A percentile compares a stretch with the other conserved stretches of the same genome.
These are phyloP conservation scores for Tolypocladium paradoxum DNA, from an alignment of 2,329 filamentous ascomycete species.

Conservation along the genomic window DNA sequence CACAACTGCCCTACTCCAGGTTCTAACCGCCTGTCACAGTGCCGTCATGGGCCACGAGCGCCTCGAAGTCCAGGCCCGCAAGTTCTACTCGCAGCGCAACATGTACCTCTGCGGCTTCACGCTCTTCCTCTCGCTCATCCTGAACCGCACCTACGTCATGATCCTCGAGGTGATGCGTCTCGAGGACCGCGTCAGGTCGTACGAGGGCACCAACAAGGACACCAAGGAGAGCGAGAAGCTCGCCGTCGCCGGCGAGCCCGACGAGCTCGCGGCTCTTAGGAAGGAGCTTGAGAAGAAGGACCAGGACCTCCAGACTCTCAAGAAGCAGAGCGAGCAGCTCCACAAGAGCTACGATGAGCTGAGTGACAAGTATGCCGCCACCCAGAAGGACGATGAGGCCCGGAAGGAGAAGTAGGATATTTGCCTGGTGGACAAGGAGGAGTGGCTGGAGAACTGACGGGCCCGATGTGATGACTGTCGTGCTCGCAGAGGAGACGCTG, in stretches of 20 bases:
- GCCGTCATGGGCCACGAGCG: constrained; percentile 82
- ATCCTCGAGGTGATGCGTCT: constrained; percentile 85
- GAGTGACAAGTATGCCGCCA: constrained; percentile 66
- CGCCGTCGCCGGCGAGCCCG: constrained; percentile 59
- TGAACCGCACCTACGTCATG: constrained; percentile 98
- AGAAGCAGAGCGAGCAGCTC: constrained; percentile 84
- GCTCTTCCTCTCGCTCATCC: constrained; percentile 94
- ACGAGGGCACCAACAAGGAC: constrained; percentile 48
- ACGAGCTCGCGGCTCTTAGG: constrained; percentile 60
- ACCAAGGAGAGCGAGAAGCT: constrained; percentile 63
- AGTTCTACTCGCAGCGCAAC: constrained; percentile 99
- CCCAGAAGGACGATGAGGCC: constrained; percentile 36
- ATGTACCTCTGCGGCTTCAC: constrained; percentile 99
- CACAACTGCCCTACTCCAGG: background rate
- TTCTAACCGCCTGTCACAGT: constrained; percentile 12
- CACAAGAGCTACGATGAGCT: constrained; percentile 77
- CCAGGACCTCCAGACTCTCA: constrained; percentile 71
- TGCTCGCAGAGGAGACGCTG: background rate
- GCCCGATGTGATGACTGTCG: background rate
- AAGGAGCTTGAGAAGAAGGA: constrained; percentile 70
- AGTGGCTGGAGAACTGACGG: background rate
- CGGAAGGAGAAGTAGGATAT: constrained; percentile 40
- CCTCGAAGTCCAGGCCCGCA: constrained; percentile 96
- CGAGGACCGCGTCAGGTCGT: constrained; percentile 80
- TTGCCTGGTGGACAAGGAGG: background rate